Evolutionary conservation across 163 green algal species (phyloP), one percentile per base, ranked within the genome.

Genomic region (Scenedesmus sp.): DNA sequence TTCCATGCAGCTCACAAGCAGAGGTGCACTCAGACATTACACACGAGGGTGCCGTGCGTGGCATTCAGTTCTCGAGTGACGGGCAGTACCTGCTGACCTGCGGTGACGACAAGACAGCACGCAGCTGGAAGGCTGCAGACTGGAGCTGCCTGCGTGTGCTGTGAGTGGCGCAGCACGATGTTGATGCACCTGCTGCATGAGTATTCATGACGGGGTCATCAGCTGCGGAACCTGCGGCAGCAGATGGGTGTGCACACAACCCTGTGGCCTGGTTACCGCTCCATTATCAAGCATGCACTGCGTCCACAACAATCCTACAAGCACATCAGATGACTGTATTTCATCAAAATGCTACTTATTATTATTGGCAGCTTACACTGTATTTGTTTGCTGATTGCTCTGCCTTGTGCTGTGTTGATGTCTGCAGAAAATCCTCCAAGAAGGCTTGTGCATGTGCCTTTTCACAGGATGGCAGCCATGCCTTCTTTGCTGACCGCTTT

Each of bases 401-500:
- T 18, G 22, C 80, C 7, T 43, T 86, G 43, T 40, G 30, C 30
- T 37, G 4, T 65, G n/a, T 7, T 30, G 10, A 2, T n/a, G 6
- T n/a, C 43, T 37, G 70, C 88, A 92, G 88, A 10, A 85, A 85
- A 51, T 44, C 81, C 2, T 26, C 44, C 65, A 96, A 97, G 91
- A 97, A 96, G 30, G 91, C 91, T 10, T 98, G 93, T 18, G 96
- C 65, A 35, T 43, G 93, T 94, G 30, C 96, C 92, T 59, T 91
- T 93, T 91, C 96, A 96, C 90, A 97, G 96, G 81, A 96, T 95
- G 12, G 96, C 95, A 22, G 96, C 93, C 30, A 98, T 95, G 65
- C 98, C 92, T 85, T 97, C 10, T 94, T 95, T 51, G 94, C 92
- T 18, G 95, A 97, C 88, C 96, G 97, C 84, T 97, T 97, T 93